Evolutionary conservation across 2,329 filamentous ascomycete species (phyloP).

Genomic region (Paecilomyces niveus): DNA sequence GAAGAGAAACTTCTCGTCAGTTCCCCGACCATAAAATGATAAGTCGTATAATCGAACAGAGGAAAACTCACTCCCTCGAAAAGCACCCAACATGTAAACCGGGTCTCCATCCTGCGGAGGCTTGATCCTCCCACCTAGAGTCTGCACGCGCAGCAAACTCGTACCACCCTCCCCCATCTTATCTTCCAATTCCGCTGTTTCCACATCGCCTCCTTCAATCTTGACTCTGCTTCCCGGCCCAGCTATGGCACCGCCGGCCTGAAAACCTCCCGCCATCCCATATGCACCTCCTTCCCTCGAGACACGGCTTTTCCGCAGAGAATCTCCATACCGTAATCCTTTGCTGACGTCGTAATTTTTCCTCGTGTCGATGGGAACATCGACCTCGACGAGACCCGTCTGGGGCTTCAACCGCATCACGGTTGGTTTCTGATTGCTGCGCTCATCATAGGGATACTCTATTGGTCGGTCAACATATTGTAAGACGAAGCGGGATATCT

Average conservation of each 20-base stretch:
- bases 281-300: conserved; percentile 58
- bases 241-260: conserved; percentile 45
- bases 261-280: conserved; percentile 67
- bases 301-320: conserved; percentile 51
- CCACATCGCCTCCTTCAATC: conserved; percentile 18
- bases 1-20: background rate
- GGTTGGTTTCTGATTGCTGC: conserved; percentile 51
- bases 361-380: conserved; percentile 71
- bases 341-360: conserved; percentile 76
- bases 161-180: conserved; percentile 29
- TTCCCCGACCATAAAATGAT: background rate
- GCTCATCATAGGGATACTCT: conserved; percentile 55
- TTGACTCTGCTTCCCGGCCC: conserved; percentile 15
- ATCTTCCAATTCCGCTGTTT: conserved; percentile 23
- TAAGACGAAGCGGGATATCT: conserved; percentile 68
- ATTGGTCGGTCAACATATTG: conserved; percentile 70
- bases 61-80: conserved; percentile 61
- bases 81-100: conserved; percentile 85
- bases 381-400: conserved; percentile 81
- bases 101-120: conserved; percentile 62
- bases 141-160: conserved; percentile 65
- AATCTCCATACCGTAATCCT: conserved; percentile 75
- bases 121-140: conserved; percentile 73
- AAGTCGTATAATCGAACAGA: background rate
- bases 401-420: conserved; percentile 75